These are phyloP conservation scores for Chaetomium sp. DNA, from an alignment of 2,329 filamentous ascomycete genomes.

Conservation along the genomic window DNA sequence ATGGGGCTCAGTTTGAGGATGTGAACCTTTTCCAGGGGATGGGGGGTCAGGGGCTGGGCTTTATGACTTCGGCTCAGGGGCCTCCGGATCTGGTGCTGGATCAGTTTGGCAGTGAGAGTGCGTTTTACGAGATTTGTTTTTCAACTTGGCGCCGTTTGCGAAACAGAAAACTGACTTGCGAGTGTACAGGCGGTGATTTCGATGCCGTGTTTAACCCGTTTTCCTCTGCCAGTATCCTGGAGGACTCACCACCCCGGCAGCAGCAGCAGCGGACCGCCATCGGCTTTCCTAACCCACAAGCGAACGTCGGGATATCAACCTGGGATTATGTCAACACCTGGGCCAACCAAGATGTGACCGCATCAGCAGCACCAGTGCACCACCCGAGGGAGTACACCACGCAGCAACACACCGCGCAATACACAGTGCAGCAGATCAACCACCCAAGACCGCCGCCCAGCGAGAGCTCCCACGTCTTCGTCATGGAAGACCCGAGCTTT, in stretches of 20 bases:
- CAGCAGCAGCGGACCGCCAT: conserved; percentile 34
- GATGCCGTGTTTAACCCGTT: conserved; percentile 10
- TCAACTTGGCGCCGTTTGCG: too few relatives aligned
- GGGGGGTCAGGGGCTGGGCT: conserved; percentile 25
- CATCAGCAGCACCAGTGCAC: neutral
- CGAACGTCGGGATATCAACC: conserved; percentile 18
- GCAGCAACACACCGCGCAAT: too few relatives aligned
- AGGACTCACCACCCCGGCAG: conserved; percentile 11
- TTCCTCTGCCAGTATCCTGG: conserved; percentile 8
- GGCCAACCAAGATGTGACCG: neutral
- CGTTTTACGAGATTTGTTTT: neutral
- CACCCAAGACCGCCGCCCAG: neutral
- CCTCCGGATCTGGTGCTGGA: conserved; percentile 15
- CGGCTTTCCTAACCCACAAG: conserved; percentile 23
- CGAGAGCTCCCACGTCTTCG: conserved; percentile 27
- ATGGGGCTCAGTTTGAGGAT: conserved; percentile 30
- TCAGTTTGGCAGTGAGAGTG: conserved; percentile 27
- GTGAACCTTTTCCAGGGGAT: conserved; percentile 26
- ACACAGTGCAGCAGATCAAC: neutral
- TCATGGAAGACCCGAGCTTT: conserved; percentile 33
- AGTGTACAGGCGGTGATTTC: neutral
- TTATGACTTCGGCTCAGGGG: conserved; percentile 24
- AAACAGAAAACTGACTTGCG: too few relatives aligned
- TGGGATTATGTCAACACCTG: conserved; percentile 37
- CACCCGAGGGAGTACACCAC: too few relatives aligned